Conservation (phyloP, 176 grass and related monocot genomes). For the Luzula sylvatica region DNA sequence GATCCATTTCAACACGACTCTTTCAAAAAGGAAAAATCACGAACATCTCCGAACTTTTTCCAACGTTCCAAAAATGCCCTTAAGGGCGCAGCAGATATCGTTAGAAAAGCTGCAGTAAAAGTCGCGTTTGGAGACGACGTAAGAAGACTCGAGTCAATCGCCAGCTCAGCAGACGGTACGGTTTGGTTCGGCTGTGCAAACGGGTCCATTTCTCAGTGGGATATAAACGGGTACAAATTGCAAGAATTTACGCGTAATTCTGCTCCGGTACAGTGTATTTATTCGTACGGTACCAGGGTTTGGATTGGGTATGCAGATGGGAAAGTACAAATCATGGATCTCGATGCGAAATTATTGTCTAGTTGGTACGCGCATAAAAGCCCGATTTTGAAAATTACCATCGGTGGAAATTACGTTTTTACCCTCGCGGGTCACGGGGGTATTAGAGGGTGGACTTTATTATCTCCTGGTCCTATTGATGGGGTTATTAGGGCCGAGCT, state of each 20-base stretch:
- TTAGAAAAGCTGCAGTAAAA: slow-evolving; percentile 62
- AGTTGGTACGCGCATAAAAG: slow-evolving; percentile 57
- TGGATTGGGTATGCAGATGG: slow-evolving; percentile 75
- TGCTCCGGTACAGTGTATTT: slow-evolving; percentile 50
- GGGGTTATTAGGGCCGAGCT: slow-evolving; percentile 38
- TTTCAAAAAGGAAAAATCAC: slow-evolving; percentile 53
- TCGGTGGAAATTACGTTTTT: slow-evolving; percentile 66
- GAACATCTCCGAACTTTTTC: slow-evolving; percentile 54
- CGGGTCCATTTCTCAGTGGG: slow-evolving; percentile 57
- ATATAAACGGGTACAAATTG: slow-evolving; percentile 52
- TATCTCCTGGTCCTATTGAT: slow-evolving; percentile 61
- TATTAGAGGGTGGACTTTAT: slow-evolving; percentile 60
- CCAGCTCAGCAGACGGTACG: slow-evolving; percentile 58
- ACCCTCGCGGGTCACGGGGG: slow-evolving; percentile 67
- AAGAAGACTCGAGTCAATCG: slow-evolving; percentile 55
- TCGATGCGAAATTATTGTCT: slow-evolving; percentile 53
- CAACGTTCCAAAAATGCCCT: slow-evolving; percentile 75
- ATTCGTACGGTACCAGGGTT: slow-evolving; percentile 47
- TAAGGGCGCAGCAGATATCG: slow-evolving; percentile 74
- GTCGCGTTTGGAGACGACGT: slow-evolving; percentile 75
- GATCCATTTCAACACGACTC: slow-evolving; percentile 32
- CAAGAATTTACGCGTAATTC: slow-evolving; percentile 59
- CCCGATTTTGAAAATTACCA: slow-evolving; percentile 52
- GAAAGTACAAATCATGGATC: slow-evolving; percentile 51
- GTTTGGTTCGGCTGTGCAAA: slow-evolving; percentile 75